Base-by-base conservation (phyloP, 345 rosid species). In the Gossypium arboreum region DNA sequence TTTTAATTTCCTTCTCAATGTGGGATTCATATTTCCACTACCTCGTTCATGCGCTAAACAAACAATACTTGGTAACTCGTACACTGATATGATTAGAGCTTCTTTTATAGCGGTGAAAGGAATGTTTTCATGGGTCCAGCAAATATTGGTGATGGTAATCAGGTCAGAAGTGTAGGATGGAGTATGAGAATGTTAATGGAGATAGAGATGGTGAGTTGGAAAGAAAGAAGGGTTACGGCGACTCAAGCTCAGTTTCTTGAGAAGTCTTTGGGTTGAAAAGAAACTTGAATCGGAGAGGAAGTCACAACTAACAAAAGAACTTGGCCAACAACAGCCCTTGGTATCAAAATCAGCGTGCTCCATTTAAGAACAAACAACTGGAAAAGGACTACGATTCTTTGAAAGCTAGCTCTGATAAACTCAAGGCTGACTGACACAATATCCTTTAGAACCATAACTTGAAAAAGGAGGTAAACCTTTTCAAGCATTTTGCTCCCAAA, bases 311-410 rank as follows among this genome's bases (percentile, higher is more conserved):
- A 95, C 97, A 1, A 80, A 83, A 44, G 89, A 88, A 62, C 77
- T 93, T n/a, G 91, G 94, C 41, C 41, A 34, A 2, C 64, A 91
- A 81, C 92, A 84, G 80, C 97, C 97, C 27, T 63, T 93, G 97
- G 97, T 91, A 88, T 79, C 91, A 91, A 73, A 93, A 90, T 80
- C 84, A 94, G 24, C 85, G 93, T 15, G 98, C 92, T 41, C 84
- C 90, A 50, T 89, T 68, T 74, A 91, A 86, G 88, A 86, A 84
- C 76, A 92, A 89, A 74, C 89, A 88, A 79, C 86, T 93, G 25
- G 95, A 85, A 70, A 80, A 80, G 80, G 90, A 91, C 58, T 87
- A 81, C 22, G 85, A 83, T 34, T 75, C 79, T 5, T 81, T 93
- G 72, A 86, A 80, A 77, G 82, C 80, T 61, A 74, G 81, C 80